phyloP scores from a whole-genome alignment of 805 yeast species.

The Candida oleophila region DNA sequence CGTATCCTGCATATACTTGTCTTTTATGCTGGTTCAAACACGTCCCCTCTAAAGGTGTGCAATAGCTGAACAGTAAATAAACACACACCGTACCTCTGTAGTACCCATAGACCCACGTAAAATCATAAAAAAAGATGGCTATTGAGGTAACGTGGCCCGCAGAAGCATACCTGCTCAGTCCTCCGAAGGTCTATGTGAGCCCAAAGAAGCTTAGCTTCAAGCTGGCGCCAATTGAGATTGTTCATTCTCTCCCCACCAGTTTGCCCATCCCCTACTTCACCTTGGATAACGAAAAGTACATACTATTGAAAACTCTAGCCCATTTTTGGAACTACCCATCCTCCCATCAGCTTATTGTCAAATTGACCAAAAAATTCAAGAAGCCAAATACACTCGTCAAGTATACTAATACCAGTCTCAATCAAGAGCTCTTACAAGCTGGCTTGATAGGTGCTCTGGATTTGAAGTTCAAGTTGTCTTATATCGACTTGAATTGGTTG shows the following conservation, averaged over 20 bases:
- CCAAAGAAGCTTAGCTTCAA: not conserved
- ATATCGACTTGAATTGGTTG: conserved; percentile 22
- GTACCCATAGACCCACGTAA: no score
- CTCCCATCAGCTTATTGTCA: conserved; percentile 38
- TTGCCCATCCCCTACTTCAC: not conserved
- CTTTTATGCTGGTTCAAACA: no score
- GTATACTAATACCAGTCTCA: conserved; percentile 18
- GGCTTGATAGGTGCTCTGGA: conserved; percentile 20
- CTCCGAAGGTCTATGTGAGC: not conserved
- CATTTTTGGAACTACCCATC: conserved; percentile 40
- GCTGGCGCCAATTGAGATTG: not conserved
- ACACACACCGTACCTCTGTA: no score
- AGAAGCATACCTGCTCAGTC: not conserved
- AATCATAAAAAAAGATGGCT: not conserved
- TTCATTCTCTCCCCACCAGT: not conserved
- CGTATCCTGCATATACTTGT: no score
- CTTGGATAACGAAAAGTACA: not conserved
- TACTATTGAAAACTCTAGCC: conserved; percentile 24
- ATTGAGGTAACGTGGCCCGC: not conserved
- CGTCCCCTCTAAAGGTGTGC: no score
- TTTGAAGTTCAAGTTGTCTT: conserved; percentile 20
- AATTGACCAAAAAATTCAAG: conserved; percentile 18
- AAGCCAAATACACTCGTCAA: conserved; percentile 15
- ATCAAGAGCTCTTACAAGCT: conserved; percentile 17
- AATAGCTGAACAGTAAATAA: no score